Conservation (phyloP, 495 filamentous ascomycete species). For the Friedmanniomyces simplex region DNA sequence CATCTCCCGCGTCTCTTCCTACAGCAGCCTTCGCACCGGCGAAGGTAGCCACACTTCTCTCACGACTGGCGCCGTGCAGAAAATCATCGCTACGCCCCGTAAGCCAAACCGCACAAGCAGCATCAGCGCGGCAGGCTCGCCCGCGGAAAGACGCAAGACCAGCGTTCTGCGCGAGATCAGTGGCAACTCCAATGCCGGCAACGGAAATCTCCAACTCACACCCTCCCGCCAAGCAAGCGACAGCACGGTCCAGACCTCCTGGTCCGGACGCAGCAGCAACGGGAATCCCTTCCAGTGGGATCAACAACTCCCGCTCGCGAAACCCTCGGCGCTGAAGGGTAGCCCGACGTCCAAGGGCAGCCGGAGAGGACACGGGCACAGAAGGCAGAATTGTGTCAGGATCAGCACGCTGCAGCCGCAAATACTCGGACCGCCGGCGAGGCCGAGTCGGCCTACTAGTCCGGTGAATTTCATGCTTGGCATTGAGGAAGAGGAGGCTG, state of each 20-base stretch:
- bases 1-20: constrained; percentile 14
- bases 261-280: constrained; percentile 13
- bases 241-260: constrained; percentile 5
- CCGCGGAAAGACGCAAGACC: constrained; percentile 18
- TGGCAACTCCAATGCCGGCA: constrained; percentile 4
- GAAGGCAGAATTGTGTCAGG: constrained; percentile 24
- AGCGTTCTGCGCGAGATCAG: constrained; percentile 16
- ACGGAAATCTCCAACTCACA: neutral
- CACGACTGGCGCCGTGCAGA: constrained; percentile 1
- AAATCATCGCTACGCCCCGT: constrained; percentile 6
- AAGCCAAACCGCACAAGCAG: constrained; percentile 2
- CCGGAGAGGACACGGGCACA: constrained; percentile 20
- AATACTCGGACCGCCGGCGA: constrained; percentile 24
- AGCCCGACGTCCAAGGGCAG: constrained; percentile 17
- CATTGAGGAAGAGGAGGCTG: constrained; percentile 22
- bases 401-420: constrained; percentile 25
- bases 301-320: constrained; percentile 1
- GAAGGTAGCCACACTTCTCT: neutral
- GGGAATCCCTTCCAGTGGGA: constrained; percentile 26
- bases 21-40: constrained; percentile 1
- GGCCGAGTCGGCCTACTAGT: constrained; percentile 22
- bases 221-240: constrained; percentile 16
- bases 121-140: constrained; percentile 19
- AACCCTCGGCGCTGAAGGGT: constrained; percentile 25
- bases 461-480: constrained; percentile 23